These are phyloP conservation scores for Harringtonia lauricola DNA, from an alignment of 2,329 filamentous ascomycete species.

Conservation along the genomic window DNA sequence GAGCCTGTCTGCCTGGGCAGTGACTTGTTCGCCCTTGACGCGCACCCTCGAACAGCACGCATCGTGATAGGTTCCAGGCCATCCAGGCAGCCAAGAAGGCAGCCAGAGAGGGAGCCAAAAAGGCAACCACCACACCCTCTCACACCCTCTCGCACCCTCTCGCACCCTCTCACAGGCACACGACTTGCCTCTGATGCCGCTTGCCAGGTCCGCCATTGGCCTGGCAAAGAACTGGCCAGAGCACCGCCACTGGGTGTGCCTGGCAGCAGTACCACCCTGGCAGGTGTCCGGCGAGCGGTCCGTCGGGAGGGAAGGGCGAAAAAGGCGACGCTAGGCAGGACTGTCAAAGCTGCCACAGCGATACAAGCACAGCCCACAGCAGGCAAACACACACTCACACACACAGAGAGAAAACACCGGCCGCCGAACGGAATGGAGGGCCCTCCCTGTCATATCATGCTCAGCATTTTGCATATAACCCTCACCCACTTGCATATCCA, in stretches of 20 bases:
- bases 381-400: not conserved
- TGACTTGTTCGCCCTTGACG: no score
- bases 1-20: no score
- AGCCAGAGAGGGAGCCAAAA: no score
- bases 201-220: not conserved
- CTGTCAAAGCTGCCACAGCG: no score
- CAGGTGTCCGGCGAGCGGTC: no score
- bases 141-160: no score
- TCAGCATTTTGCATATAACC: constrained; percentile 2
- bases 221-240: no score
- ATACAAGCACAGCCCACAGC: no score
- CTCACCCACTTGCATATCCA: not conserved
- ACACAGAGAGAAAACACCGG: not conserved
- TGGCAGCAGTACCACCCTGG: not conserved
- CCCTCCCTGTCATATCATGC: not conserved
- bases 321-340: constrained; percentile 1
- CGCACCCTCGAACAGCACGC: no score
- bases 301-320: no score
- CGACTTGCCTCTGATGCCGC: not conserved
- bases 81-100: no score
- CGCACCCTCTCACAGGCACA: not conserved
- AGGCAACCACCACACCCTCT: constrained; percentile 1
- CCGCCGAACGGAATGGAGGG: no score
- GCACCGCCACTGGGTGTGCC: not conserved
- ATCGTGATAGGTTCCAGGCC: not conserved